Evolutionary conservation across 2,329 filamentous ascomycete genomes (phyloP).

Genomic region (Zymoseptoria passerinii): DNA sequence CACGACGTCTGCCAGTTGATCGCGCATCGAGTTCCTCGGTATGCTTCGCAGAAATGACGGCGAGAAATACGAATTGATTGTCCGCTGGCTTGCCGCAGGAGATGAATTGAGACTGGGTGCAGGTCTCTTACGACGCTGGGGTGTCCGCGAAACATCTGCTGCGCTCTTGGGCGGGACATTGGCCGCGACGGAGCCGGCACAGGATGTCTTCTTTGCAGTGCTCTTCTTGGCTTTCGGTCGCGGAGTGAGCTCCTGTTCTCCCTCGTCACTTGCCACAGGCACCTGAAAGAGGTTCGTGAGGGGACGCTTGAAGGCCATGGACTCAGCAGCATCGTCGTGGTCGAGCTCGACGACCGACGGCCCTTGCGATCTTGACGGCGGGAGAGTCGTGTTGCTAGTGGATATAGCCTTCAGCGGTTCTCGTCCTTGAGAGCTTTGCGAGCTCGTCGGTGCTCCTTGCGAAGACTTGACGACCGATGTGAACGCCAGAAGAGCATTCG

Average conservation of each 20-base stretch:
- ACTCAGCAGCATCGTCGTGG: slow-evolving; percentile 11
- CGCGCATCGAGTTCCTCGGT: slow-evolving; percentile 8
- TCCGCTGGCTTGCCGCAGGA: slow-evolving; percentile 17
- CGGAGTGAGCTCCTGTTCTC: not conserved
- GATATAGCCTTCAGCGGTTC: slow-evolving; percentile 7
- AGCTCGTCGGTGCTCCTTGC: slow-evolving; percentile 4
- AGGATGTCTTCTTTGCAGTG: not conserved
- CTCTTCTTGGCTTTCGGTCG: not conserved
- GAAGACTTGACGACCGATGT: slow-evolving; percentile 12
- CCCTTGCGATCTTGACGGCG: not conserved
- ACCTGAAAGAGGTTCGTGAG: not conserved
- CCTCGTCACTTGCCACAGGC: not conserved
- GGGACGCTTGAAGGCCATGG: not conserved
- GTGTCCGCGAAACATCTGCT: slow-evolving; percentile 14
- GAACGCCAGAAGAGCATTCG: slow-evolving; percentile 7
- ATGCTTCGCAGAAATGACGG: slow-evolving; percentile 15
- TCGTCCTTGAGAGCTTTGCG: slow-evolving; percentile 3
- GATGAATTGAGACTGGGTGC: slow-evolving; percentile 20
- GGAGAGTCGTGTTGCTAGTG: slow-evolving; percentile 2
- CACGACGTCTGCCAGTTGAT: slow-evolving; percentile 16
- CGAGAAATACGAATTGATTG: slow-evolving; percentile 22
- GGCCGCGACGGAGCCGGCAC: not conserved
- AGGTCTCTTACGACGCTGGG: slow-evolving; percentile 21
- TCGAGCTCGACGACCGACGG: slow-evolving; percentile 1
- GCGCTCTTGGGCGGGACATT: not conserved